These are phyloP conservation scores for Lactifluus pinguis DNA, from an alignment of 768 basidiomycete species.

Conservation along the genomic window DNA sequence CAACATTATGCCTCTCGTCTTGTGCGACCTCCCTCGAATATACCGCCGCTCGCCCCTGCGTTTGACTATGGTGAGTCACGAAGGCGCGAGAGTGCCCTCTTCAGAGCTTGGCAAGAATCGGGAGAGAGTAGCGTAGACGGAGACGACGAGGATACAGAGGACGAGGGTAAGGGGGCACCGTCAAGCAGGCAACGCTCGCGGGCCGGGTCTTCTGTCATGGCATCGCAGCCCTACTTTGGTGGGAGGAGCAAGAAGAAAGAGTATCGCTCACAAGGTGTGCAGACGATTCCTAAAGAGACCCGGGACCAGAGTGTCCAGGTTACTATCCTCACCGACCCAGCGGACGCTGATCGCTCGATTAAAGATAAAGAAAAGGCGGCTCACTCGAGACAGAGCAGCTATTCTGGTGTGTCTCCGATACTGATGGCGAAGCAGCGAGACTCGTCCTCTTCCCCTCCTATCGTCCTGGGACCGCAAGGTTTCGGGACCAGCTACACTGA, in stretches of 20 bases:
- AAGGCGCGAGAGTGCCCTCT: conserved; percentile 27
- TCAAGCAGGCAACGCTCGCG: conserved; percentile 21
- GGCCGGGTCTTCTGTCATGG: conserved; percentile 28
- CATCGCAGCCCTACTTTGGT: conserved; percentile 29
- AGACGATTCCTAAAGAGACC: conserved; percentile 51
- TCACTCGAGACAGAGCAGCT: conserved; percentile 8
- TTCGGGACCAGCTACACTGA: conserved; percentile 3
- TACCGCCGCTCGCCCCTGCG: conserved; percentile 38
- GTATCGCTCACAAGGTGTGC: conserved; percentile 62
- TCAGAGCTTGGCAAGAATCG: conserved; percentile 41
- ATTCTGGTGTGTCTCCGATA: not conserved
- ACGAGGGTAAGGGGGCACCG: conserved; percentile 29
- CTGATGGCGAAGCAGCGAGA: not conserved
- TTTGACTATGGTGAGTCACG: conserved; percentile 36
- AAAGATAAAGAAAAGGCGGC: conserved; percentile 15
- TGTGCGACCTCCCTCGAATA: conserved; percentile 38
- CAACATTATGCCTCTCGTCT: conserved; percentile 61
- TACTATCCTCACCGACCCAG: conserved; percentile 20
- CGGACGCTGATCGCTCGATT: conserved; percentile 16
- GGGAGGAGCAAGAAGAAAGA: conserved; percentile 36
- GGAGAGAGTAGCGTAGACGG: conserved; percentile 75
- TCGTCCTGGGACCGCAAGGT: not conserved
- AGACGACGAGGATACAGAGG: conserved; percentile 55
- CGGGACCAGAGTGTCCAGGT: conserved; percentile 55
- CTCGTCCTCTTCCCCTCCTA: not conserved